phyloP scores from a whole-genome alignment of 2,329 filamentous ascomycete genomes.

The Nemania serpens region DNA sequence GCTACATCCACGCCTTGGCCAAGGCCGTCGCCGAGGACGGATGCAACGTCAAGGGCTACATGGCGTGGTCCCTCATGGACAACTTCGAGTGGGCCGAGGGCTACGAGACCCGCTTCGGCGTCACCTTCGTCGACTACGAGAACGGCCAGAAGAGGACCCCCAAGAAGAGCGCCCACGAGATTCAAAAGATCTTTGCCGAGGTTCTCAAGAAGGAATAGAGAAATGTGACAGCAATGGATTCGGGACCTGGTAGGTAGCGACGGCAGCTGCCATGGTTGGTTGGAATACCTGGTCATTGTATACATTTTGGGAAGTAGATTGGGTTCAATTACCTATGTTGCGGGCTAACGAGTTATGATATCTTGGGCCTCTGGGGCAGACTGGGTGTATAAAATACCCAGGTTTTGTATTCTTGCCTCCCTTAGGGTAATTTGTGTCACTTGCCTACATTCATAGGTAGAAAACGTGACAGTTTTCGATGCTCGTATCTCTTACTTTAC shows the following conservation, averaged over 20 bases:
- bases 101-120: slow-evolving; percentile 84
- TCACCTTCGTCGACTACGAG: slow-evolving; percentile 81
- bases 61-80: slow-evolving; percentile 88
- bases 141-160: slow-evolving; percentile 78
- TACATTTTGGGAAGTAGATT: slow-evolving; percentile 13
- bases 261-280: not conserved
- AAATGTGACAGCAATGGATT: not conserved
- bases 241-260: not conserved
- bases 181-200: slow-evolving; percentile 72
- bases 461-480: too few relatives aligned
- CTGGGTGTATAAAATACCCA: slow-evolving; percentile 54
- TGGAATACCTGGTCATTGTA: slow-evolving; percentile 8
- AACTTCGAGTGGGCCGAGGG: slow-evolving; percentile 95
- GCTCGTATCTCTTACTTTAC: too few relatives aligned
- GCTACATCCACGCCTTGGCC: slow-evolving; percentile 77
- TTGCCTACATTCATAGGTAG: not conserved
- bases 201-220: slow-evolving; percentile 66
- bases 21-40: slow-evolving; percentile 72
- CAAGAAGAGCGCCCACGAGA: slow-evolving; percentile 79
- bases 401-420: slow-evolving; percentile 15
- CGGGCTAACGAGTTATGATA: slow-evolving; percentile 16
- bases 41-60: slow-evolving; percentile 79
- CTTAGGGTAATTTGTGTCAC: not conserved
- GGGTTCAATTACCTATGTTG: not conserved
- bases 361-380: slow-evolving; percentile 10